Percentiles rank a stretch among this genome's conserved stretches.
phyloP scores from a whole-genome alignment of 1,139 yeast genomes.

The Candida frijolesensis region DNA sequence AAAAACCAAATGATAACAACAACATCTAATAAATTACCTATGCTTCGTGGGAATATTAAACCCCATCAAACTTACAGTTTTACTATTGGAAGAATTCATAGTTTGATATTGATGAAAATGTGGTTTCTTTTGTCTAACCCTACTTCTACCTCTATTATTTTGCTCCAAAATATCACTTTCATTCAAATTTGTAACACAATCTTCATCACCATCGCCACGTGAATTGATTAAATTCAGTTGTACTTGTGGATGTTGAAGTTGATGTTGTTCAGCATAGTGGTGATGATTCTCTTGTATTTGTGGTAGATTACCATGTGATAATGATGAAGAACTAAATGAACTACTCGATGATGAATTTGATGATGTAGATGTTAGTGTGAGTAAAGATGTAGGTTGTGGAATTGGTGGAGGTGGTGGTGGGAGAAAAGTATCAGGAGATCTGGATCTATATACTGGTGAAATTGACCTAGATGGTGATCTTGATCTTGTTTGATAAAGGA shows the following conservation, averaged over 20 bases:
- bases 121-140: constrained; percentile 15
- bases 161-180: constrained; percentile 3
- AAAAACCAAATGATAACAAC: too few species aligned
- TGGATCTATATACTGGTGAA: constrained; percentile 14
- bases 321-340: neutral
- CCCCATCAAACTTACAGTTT: constrained; percentile 58
- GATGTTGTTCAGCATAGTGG: neutral
- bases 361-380: neutral
- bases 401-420: too few species aligned
- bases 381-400: too few species aligned
- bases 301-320: neutral
- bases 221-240: neutral
- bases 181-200: too few species aligned
- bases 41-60: constrained; percentile 28
- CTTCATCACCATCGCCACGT: too few species aligned
- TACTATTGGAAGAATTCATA: constrained; percentile 4
- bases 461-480: constrained; percentile 8
- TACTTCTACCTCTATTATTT: constrained; percentile 13
- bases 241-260: neutral
- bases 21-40: too few species aligned
- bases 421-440: constrained; percentile 6
- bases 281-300: constrained; percentile 12
- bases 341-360: neutral
- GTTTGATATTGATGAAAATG: constrained; percentile 17
- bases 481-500: constrained; percentile 3